A percentile compares a stretch with the other conserved stretches of the same genome.
Evolutionary conservation across 2,329 filamentous ascomycete species (phyloP).

Genomic region (Colletotrichum abscissum): DNA sequence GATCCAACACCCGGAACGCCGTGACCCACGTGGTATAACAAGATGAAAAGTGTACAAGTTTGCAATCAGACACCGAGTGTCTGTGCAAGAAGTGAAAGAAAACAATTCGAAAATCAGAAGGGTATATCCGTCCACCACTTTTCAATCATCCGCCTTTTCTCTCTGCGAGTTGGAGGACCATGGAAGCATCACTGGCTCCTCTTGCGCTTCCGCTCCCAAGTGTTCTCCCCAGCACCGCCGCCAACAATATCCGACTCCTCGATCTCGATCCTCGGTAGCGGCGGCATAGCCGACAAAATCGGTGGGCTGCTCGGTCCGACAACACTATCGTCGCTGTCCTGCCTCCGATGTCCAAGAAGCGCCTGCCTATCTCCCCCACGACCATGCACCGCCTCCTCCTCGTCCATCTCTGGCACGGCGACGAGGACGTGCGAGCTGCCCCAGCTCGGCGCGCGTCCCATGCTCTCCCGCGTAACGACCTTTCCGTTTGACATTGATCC

Average conservation of each 20-base stretch:
- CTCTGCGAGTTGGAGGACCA: background rate
- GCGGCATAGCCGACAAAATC: background rate
- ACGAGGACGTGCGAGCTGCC: constrained; percentile 50
- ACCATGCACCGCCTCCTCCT: constrained; percentile 37
- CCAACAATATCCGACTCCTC: constrained; percentile 39
- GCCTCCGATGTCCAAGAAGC: constrained; percentile 40
- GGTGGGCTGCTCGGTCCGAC: background rate
- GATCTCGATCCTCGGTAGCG: constrained; percentile 32
- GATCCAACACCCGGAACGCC: constrained; percentile 8
- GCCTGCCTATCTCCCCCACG: constrained; percentile 43
- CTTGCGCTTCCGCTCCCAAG: constrained; percentile 43
- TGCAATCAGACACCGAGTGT: background rate
- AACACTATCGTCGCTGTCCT: constrained; percentile 15
- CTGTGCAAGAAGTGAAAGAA: background rate
- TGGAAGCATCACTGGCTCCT: constrained; percentile 8
- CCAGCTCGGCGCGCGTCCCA: constrained; percentile 48
- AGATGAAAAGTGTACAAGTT: background rate
- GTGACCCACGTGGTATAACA: constrained; percentile 18
- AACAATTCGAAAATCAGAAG: constrained; percentile 15
- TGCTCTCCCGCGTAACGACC: constrained; percentile 36
- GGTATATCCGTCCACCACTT: constrained; percentile 24
- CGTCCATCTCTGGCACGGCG: constrained; percentile 53
- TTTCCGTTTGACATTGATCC: constrained; percentile 36
- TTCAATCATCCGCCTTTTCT: background rate
- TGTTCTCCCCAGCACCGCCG: constrained; percentile 39